Evolutionary conservation across 2,329 filamentous ascomycete species (phyloP), one percentile per base, ranked within the genome.

Genomic region (Phyllosticta capitalensis): DNA sequence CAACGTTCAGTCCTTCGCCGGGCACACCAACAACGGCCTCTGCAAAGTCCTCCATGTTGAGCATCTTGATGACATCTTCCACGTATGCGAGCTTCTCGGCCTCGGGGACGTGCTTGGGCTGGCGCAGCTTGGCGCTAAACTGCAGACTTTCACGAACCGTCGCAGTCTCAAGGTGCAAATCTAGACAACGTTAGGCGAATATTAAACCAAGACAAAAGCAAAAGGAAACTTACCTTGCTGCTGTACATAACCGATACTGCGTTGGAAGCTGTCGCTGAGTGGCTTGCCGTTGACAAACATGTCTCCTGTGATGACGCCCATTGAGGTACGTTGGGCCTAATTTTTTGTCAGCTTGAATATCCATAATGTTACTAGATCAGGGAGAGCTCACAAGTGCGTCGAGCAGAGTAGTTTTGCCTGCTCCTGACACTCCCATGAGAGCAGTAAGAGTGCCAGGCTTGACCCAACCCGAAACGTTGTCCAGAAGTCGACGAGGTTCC

Each of bases 1-100:
- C 85, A 5, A 89, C 84, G 10, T 84, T 84, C 14, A 89, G 75
- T 4, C 81, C 83, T 58, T 78, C 79, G 0, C 84, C 84, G 0
- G 83, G 81, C 0, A 82, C 76, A 62, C 85, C 85, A 26, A 88
- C 83, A 2, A 87, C 78, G 0, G 84, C 83, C 52, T 87, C 81
- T 12, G 84, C 83, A 60, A 85, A 87, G 57, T 86, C 83, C 26
- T 81, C 74, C 83, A 88, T 86, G 67, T 83, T 81, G 22, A 88
- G 76, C 76, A 88, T 82, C 68, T 80, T 78, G 65, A 87, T 85
- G 20, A 87, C 82, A 50, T 84, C 78, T 62, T 87, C 83, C 4
- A 86, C 84, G 55, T 83, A 86, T 0, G 72, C 78, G 62, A 79
- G 78, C 69, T 86, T 87, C 65, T 86, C 83, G 49, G 79, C 58